phyloP scores from a whole-genome alignment of 164 flowering plant genomes.

The Magnolia sinica region DNA sequence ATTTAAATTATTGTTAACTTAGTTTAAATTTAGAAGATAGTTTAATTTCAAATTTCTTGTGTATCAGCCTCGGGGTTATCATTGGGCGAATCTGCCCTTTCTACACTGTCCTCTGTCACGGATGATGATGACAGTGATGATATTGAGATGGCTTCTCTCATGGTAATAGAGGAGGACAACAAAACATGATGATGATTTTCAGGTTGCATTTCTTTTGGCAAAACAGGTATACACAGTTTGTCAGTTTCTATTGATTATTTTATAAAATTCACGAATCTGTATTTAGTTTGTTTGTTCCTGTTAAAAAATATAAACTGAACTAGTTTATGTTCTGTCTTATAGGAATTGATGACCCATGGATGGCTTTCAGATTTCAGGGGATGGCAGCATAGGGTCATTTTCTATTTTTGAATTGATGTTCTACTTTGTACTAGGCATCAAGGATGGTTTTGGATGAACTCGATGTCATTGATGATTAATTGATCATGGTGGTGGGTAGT shows the following conservation, averaged over 20 bases:
- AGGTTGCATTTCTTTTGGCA: background rate
- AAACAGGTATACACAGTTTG: background rate
- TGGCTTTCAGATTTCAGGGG: background rate
- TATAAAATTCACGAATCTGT: background rate
- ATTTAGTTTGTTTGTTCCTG: background rate
- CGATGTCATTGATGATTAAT: background rate
- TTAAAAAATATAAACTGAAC: background rate
- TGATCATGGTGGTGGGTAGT: background rate
- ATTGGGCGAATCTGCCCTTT: background rate
- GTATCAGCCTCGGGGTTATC: background rate
- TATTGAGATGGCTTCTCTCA: background rate
- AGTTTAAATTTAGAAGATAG: background rate
- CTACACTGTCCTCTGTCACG: background rate
- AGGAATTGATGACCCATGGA: background rate
- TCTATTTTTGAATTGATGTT: too few species aligned
- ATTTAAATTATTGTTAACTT: background rate
- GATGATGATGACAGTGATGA: background rate
- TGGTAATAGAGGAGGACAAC: background rate
- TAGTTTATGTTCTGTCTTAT: background rate
- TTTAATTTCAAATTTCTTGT: background rate
- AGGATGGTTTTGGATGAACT: too few species aligned
- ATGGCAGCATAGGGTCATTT: background rate
- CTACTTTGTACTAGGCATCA: too few species aligned
- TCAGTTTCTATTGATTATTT: background rate
- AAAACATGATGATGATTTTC: background rate